phyloP scores from a whole-genome alignment of 192 early-diverging fungal genomes.

The Coemansia asiatica region DNA sequence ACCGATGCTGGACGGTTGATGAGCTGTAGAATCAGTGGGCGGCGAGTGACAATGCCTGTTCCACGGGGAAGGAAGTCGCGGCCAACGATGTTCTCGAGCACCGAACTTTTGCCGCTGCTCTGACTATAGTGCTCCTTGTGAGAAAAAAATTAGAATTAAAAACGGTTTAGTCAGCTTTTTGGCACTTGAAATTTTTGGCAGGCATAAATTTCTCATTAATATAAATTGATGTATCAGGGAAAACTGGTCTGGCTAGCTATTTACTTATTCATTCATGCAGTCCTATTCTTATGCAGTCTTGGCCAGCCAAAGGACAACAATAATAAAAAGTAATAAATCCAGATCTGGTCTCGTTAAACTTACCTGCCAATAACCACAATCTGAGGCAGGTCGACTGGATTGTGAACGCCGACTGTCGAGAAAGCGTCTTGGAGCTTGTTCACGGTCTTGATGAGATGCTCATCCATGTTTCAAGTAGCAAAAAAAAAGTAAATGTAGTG shows the following conservation, averaged over 20 bases:
- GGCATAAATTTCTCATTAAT: no score
- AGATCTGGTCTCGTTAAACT: background rate
- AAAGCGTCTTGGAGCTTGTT: slow-evolving; percentile 91
- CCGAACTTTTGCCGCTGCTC: slow-evolving; percentile 93
- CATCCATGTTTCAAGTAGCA: slow-evolving; percentile 49
- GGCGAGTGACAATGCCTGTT: slow-evolving; percentile 94
- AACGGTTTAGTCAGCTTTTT: background rate
- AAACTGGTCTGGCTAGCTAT: no score
- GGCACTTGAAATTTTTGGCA: no score
- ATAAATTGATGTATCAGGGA: no score
- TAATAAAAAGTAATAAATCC: background rate
- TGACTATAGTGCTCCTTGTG: slow-evolving; percentile 63
- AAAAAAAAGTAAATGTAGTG: background rate
- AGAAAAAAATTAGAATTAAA: no score
- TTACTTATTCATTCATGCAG: background rate
- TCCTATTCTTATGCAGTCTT: background rate
- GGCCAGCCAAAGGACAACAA: background rate
- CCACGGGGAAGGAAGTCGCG: slow-evolving; percentile 98
- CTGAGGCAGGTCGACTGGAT: slow-evolving; percentile 87
- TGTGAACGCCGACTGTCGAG: slow-evolving; percentile 83
- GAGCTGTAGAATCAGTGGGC: slow-evolving; percentile 94
- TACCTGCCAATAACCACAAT: slow-evolving; percentile 79
- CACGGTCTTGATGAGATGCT: slow-evolving; percentile 64
- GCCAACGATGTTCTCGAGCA: slow-evolving; percentile 99
- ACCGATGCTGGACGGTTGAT: slow-evolving; percentile 81